Conservation (phyloP, 768 basidiomycete species). For the Lactarius sp. region DNA sequence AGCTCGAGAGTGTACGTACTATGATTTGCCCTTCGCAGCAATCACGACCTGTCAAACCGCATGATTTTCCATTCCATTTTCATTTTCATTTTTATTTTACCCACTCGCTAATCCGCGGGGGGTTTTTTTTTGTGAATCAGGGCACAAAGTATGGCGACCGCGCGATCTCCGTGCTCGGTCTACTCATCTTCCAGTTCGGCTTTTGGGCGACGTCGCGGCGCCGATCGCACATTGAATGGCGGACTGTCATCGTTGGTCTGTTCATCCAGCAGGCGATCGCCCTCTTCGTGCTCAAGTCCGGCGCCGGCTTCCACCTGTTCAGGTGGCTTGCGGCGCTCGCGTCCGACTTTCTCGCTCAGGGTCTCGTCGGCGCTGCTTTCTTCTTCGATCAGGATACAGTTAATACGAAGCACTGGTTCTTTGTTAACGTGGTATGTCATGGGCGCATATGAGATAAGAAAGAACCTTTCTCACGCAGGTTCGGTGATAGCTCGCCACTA, state of each 20-base stretch:
- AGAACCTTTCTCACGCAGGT: neutral
- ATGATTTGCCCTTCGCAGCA: neutral
- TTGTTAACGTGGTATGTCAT: constrained; percentile 63
- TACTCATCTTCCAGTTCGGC: constrained; percentile 71
- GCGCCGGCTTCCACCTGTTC: constrained; percentile 81
- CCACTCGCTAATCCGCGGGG: constrained; percentile 4
- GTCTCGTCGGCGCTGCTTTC: constrained; percentile 66
- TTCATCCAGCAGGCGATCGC: constrained; percentile 83
- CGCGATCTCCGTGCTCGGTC: constrained; percentile 75
- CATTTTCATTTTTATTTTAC: neutral
- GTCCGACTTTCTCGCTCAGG: constrained; percentile 70
- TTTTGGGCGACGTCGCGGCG: constrained; percentile 67
- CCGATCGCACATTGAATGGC: constrained; percentile 68
- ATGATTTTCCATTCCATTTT: neutral
- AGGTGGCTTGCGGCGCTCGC: constrained; percentile 77
- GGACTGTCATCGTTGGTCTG: constrained; percentile 82
- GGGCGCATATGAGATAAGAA: neutral
- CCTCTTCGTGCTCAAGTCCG: constrained; percentile 82
- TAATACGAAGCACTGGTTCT: constrained; percentile 68
- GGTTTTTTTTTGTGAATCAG: constrained; percentile 31
- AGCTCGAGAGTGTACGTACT: constrained; percentile 45
- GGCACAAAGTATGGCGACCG: constrained; percentile 70
- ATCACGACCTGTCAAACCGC: too few relatives aligned
- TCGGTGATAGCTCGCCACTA: constrained; percentile 52
- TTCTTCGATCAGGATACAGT: constrained; percentile 72